Evolutionary conservation across 495 filamentous ascomycete genomes (phyloP).

Genomic region (Aspergillus baeticus): DNA sequence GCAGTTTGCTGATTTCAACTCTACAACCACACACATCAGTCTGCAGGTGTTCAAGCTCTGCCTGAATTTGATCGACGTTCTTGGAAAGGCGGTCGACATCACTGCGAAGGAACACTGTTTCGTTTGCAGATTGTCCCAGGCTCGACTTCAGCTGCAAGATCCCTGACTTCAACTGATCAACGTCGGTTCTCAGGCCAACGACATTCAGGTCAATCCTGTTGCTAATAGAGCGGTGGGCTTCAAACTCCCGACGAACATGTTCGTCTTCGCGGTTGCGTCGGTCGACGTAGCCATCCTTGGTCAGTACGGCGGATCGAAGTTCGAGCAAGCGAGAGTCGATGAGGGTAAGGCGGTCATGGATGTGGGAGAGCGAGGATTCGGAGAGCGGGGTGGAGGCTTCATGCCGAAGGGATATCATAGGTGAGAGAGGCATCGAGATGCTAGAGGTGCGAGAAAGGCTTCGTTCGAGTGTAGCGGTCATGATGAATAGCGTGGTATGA

Average conservation of each 20-base stretch:
- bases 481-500: constrained; percentile 20
- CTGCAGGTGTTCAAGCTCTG: constrained; percentile 33
- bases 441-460: constrained; percentile 41
- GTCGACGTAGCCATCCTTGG: constrained; percentile 41
- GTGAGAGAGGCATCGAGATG: constrained; percentile 40
- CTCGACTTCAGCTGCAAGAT: constrained; percentile 36
- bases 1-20: constrained; percentile 40
- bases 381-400: constrained; percentile 36
- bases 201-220: constrained; percentile 43
- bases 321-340: constrained; percentile 41
- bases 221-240: constrained; percentile 34
- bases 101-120: constrained; percentile 38
- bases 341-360: constrained; percentile 40
- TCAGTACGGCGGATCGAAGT: constrained; percentile 35
- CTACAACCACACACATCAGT: constrained; percentile 36
- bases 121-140: constrained; percentile 33
- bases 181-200: constrained; percentile 34
- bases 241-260: constrained; percentile 42
- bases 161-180: constrained; percentile 39
- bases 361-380: constrained; percentile 32
- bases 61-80: constrained; percentile 38
- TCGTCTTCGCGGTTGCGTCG: constrained; percentile 45
- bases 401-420: constrained; percentile 33
- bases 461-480: constrained; percentile 41
- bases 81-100: constrained; percentile 42